Evolutionary conservation across 2,329 filamentous ascomycete species (phyloP).

Genomic region (Chaetomiaceae sp.): DNA sequence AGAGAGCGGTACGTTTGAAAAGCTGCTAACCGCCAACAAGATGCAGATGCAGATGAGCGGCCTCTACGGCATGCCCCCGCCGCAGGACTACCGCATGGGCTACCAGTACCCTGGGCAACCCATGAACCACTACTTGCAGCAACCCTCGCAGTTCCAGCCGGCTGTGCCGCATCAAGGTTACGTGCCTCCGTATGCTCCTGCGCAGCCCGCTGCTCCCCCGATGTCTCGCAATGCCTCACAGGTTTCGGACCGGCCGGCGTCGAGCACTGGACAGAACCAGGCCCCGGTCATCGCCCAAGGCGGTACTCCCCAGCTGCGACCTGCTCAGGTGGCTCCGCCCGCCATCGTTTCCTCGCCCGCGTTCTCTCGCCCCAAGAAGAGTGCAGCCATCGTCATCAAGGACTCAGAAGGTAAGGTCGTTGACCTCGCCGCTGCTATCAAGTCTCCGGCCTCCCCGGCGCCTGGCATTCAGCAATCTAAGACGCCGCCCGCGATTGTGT

Average conservation of each 20-base stretch:
- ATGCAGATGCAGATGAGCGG: slow-evolving; percentile 59
- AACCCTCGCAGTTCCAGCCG: slow-evolving; percentile 41
- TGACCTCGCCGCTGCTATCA: slow-evolving; percentile 55
- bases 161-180: slow-evolving; percentile 46
- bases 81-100: slow-evolving; percentile 25
- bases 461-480: slow-evolving; percentile 52
- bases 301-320: slow-evolving; percentile 56
- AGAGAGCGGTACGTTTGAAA: slow-evolving; percentile 64
- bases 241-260: slow-evolving; percentile 58
- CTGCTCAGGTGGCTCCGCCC: slow-evolving; percentile 47
- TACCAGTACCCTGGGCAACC: slow-evolving; percentile 33
- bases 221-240: slow-evolving; percentile 85
- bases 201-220: slow-evolving; percentile 48
- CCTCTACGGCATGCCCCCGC: slow-evolving; percentile 22
- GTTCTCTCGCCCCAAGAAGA: slow-evolving; percentile 56
- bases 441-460: slow-evolving; percentile 52
- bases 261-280: slow-evolving; percentile 60
- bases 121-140: slow-evolving; percentile 44
- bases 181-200: slow-evolving; percentile 33
- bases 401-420: slow-evolving; percentile 73
- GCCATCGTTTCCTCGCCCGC: slow-evolving; percentile 36
- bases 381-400: slow-evolving; percentile 76
- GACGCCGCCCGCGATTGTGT: slow-evolving; percentile 64
- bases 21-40: slow-evolving; percentile 59
- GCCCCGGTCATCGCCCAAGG: slow-evolving; percentile 55